These are phyloP conservation scores for Aspergillus sclerotiicarbonarius DNA, from an alignment of 495 filamentous ascomycete genomes.

Conservation along the genomic window DNA sequence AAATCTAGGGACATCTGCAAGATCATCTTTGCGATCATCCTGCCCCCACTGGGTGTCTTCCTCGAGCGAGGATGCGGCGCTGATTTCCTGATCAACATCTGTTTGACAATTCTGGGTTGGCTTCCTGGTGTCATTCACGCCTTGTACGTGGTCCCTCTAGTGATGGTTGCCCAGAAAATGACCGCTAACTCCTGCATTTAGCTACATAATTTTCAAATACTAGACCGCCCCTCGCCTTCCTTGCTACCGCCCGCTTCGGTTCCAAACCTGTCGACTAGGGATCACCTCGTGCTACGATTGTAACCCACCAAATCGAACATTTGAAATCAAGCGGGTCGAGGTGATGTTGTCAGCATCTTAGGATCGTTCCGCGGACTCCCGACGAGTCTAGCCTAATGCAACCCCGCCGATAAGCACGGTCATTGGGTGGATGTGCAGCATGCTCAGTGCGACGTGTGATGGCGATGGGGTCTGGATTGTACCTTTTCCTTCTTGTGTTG, in stretches of 20 bases:
- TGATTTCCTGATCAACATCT: conserved; percentile 84
- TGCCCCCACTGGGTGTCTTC: conserved; percentile 90
- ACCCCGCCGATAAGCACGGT: conserved; percentile 30
- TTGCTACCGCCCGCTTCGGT: conserved; percentile 8
- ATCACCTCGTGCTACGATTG: conserved; percentile 6
- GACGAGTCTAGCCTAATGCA: conserved; percentile 31
- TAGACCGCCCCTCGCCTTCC: conserved; percentile 25
- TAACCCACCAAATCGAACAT: conserved; percentile 5
- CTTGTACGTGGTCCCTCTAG: conserved; percentile 49
- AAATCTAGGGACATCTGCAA: conserved; percentile 78
- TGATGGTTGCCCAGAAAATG: conserved; percentile 1
- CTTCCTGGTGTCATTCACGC: conserved; percentile 75
- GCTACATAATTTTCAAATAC: conserved; percentile 59
- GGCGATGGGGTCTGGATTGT: conserved; percentile 27
- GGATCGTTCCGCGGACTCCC: conserved; percentile 34
- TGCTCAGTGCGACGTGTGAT: conserved; percentile 2
- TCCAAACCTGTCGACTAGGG: background rate
- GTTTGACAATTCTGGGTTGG: conserved; percentile 79
- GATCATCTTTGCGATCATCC: conserved; percentile 82
- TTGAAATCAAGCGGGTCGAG: conserved; percentile 10
- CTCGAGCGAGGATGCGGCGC: conserved; percentile 80
- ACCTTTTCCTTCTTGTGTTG: conserved; percentile 25
- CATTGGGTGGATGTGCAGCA: background rate
- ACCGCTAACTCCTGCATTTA: conserved; percentile 24
- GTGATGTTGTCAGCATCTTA: conserved; percentile 19